Conservation (phyloP, 257 asterid species). For the Nicotiana tabacum region DNA sequence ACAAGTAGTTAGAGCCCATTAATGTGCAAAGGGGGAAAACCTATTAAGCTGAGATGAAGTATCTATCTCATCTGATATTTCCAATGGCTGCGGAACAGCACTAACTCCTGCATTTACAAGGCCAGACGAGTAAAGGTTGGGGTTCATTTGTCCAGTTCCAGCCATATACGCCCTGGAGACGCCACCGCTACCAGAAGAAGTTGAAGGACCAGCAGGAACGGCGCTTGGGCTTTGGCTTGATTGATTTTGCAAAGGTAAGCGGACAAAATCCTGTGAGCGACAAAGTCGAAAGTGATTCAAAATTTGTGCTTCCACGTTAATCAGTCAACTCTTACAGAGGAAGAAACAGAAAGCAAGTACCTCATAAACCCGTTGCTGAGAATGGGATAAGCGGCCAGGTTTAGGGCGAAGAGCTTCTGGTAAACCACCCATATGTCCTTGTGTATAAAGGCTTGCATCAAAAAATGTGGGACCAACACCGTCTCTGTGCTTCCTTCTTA, state of each 20-base stretch:
- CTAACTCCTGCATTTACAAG: slow-evolving; percentile 47
- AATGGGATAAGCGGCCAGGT: slow-evolving; percentile 84
- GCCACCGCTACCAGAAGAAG: slow-evolving; percentile 47
- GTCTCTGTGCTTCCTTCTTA: slow-evolving; percentile 80
- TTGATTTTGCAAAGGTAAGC: slow-evolving; percentile 90
- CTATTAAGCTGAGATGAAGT: slow-evolving; percentile 57
- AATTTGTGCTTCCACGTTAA: not conserved
- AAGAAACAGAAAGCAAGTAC: slow-evolving; percentile 28
- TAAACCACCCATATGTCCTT: slow-evolving; percentile 64
- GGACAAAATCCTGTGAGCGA: slow-evolving; percentile 78
- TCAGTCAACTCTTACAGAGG: not conserved
- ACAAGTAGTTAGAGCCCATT: not conserved
- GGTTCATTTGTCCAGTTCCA: slow-evolving; percentile 49
- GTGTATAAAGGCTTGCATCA: slow-evolving; percentile 65
- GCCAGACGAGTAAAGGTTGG: slow-evolving; percentile 54
- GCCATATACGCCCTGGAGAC: slow-evolving; percentile 51
- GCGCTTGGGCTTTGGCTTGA: slow-evolving; percentile 69
- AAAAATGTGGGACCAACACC: slow-evolving; percentile 62
- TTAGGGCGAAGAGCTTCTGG: slow-evolving; percentile 97
- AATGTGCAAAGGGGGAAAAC: slow-evolving; percentile 25
- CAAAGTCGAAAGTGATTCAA: not conserved
- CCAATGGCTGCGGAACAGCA: slow-evolving; percentile 54
- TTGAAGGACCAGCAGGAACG: slow-evolving; percentile 62
- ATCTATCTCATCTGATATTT: slow-evolving; percentile 57
- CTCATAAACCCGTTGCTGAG: slow-evolving; percentile 98